Percentiles rank a stretch among this genome's conserved stretches.
Conservation (phyloP, 78 protist species). For the Acrasis kona region DNA sequence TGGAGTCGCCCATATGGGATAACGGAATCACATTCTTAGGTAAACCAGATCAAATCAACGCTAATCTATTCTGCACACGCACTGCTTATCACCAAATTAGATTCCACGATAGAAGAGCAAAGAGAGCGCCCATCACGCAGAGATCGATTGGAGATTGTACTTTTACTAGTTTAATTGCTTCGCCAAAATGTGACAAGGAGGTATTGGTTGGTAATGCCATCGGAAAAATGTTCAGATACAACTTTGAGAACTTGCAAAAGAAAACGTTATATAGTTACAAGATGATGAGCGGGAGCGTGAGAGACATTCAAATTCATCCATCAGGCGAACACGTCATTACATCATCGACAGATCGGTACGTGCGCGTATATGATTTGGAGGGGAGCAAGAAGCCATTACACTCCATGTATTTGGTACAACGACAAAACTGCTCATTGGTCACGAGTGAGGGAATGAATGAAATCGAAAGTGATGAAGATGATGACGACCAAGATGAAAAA, state of each 20-base stretch:
- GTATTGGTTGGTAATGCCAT: neutral
- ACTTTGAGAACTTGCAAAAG: neutral
- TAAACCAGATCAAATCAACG: too few relatives aligned
- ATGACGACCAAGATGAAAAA: neutral
- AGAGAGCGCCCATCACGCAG: neutral
- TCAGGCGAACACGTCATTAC: neutral
- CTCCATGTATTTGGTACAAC: neutral
- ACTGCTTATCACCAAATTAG: neutral
- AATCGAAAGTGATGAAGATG: neutral
- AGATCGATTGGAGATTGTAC: neutral
- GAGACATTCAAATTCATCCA: neutral
- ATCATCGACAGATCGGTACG: neutral
- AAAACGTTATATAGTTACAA: neutral
- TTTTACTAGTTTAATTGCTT: neutral
- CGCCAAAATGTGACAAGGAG: neutral
- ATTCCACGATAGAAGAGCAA: neutral
- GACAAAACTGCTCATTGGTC: neutral
- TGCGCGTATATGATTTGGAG: neutral
- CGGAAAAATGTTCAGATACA: neutral
- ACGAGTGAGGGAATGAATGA: neutral
- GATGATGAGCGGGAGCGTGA: neutral
- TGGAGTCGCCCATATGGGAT: neutral
- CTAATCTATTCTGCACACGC: neutral
- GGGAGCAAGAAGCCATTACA: neutral
- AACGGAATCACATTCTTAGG: neutral